Conservation (phyloP, 805 yeast genomes). For the Teunomyces atbi region DNA sequence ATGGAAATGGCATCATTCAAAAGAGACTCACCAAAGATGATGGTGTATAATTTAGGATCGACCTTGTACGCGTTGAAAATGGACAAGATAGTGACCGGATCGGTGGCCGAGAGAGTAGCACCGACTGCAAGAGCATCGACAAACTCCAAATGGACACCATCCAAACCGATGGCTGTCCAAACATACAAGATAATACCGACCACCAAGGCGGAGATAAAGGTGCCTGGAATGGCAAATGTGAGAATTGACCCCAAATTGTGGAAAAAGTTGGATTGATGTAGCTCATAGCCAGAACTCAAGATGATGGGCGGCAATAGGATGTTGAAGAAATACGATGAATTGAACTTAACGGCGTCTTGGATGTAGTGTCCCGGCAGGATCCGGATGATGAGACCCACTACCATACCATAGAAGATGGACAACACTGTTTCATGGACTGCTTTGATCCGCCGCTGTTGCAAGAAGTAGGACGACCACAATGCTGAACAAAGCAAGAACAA, state of each 20-base stretch:
- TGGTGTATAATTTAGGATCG: constrained; percentile 95
- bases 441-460: constrained; percentile 87
- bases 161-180: constrained; percentile 91
- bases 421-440: constrained; percentile 97
- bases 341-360: constrained; percentile 95
- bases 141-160: constrained; percentile 82
- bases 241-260: constrained; percentile 86
- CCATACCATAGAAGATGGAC: constrained; percentile 95
- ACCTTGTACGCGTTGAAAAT: constrained; percentile 97
- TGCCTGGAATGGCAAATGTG: constrained; percentile 95
- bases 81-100: constrained; percentile 94
- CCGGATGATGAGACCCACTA: constrained; percentile 88
- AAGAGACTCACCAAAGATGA: constrained; percentile 94
- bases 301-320: constrained; percentile 94
- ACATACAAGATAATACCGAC: constrained; percentile 82
- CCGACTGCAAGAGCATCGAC: constrained; percentile 98
- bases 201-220: constrained; percentile 87
- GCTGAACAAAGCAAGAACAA: constrained; percentile 80
- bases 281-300: constrained; percentile 91
- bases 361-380: constrained; percentile 94
- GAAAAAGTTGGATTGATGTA: constrained; percentile 94
- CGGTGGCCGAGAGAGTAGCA: constrained; percentile 96
- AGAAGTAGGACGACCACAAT: constrained; percentile 89
- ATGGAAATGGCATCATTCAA: constrained; percentile 97
- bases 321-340: constrained; percentile 91